Evolutionary conservation across 2,329 filamentous ascomycete genomes (phyloP), one percentile per base, ranked within the genome.

Genomic region (Chaetomium olivaceum): DNA sequence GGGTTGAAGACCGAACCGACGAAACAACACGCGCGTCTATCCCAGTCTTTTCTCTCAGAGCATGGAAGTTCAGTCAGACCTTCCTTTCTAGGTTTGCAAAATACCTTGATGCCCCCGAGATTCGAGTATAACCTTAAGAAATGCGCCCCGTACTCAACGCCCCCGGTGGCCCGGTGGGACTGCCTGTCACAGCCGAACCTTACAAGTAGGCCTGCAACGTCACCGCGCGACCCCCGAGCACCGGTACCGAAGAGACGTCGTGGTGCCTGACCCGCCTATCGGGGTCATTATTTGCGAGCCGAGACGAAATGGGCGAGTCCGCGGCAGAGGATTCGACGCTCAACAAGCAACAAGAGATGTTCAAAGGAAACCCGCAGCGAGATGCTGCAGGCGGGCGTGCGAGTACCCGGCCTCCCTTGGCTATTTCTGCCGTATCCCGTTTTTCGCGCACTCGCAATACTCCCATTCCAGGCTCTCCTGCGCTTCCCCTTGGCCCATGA

Each of bases 221-320:
- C 58, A 62, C 51, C 62, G 54, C 62, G 51, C 59, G 25, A 57
- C 51, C 29, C 29, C 43, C 56, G 12, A 68, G 61, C 51, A 36
- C 59, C 63, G 64, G 67, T 68, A 65, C 58, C 67, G 60, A 65
- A 43, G 54, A 43, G 61, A 57, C 21, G 29, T 60, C 16, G 51
- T 60, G 58, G 55, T 67, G 57, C 63, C 65, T 68, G 55, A 56
- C 66, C 63, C 66, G 57, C 60, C 55, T 50, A 57, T 69, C 68
- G 67, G 64, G 59, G 31, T 43, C 64, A 68, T 70, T 27, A 67
- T 70, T 56, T 70, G 61, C 67, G 63, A 64, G 62, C 68, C 70
- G 68, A 70, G 63, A 56, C 56, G 59, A 52, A 52, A 48, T 43
- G 14, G 21, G 21, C 33, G 27, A 56, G 39, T 12, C 27, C 8